A percentile compares a stretch with the other conserved stretches of the same genome.
phyloP scores from a whole-genome alignment of 2,329 filamentous ascomycete species.

The Monosporascus sp. region DNA sequence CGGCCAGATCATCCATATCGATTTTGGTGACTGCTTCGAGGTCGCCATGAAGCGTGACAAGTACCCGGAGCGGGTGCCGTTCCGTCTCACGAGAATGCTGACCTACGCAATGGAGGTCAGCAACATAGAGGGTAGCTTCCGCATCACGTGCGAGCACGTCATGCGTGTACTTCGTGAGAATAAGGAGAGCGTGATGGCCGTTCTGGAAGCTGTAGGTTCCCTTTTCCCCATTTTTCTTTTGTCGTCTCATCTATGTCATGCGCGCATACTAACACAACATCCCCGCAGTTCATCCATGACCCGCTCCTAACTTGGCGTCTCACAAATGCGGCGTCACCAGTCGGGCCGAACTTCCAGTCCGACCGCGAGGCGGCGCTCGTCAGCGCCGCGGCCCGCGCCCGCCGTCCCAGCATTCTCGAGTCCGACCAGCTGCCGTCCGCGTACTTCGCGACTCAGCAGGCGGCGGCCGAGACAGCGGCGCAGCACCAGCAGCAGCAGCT shows the following conservation, averaged over 20 bases:
- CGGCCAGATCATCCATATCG: slow-evolving; percentile 96
- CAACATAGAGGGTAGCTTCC: slow-evolving; percentile 98
- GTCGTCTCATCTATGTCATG: not conserved
- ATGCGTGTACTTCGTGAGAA: slow-evolving; percentile 96
- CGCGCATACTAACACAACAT: slow-evolving; percentile 9
- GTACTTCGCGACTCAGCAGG: slow-evolving; percentile 43
- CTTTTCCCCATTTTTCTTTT: slow-evolving; percentile 1
- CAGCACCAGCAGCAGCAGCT: slow-evolving; percentile 14
- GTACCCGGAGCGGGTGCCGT: slow-evolving; percentile 94
- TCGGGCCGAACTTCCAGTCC: slow-evolving; percentile 62
- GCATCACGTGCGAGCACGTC: slow-evolving; percentile 96
- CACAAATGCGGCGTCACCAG: slow-evolving; percentile 55
- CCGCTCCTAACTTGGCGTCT: slow-evolving; percentile 98
- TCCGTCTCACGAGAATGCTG: slow-evolving; percentile 96
- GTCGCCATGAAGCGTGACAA: slow-evolving; percentile 99
- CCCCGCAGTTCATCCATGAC: slow-evolving; percentile 86
- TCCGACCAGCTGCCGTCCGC: slow-evolving; percentile 54
- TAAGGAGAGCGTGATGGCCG: slow-evolving; percentile 97
- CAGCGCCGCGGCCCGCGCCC: slow-evolving; percentile 44
- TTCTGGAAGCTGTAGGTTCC: slow-evolving; percentile 83
- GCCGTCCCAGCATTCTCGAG: slow-evolving; percentile 66
- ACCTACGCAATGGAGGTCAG: slow-evolving; percentile 99
- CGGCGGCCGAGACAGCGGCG: slow-evolving; percentile 17
- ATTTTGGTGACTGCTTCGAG: slow-evolving; percentile 99
- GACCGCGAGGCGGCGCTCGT: slow-evolving; percentile 51